phyloP scores from a whole-genome alignment of 306 rosid species.

The Albizia julibrissin region DNA sequence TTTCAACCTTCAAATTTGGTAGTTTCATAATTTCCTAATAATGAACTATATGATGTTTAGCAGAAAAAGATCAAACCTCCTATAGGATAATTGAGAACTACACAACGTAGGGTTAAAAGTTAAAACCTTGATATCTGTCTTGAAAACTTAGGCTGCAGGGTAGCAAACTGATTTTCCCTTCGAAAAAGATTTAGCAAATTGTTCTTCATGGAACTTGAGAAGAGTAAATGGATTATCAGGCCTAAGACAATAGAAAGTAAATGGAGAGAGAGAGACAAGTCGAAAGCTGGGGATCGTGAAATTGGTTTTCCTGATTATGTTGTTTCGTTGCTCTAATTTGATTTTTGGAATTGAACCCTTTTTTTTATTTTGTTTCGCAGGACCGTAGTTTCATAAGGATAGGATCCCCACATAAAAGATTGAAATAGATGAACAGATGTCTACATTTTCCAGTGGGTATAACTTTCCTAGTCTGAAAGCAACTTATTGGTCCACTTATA shows the following conservation, averaged over 20 bases:
- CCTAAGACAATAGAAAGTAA: not conserved
- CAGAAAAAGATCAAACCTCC: constrained; percentile 3
- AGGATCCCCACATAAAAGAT: not conserved
- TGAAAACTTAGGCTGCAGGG: not conserved
- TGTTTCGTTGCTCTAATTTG: not conserved
- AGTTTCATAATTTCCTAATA: not conserved
- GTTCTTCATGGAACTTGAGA: not conserved
- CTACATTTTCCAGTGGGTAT: not conserved
- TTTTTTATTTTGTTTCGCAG: not conserved
- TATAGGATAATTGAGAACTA: not conserved
- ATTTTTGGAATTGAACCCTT: not conserved
- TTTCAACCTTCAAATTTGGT: not conserved
- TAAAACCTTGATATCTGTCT: not conserved
- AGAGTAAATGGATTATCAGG: not conserved
- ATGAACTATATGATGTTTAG: not conserved
- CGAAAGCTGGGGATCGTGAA: not conserved
- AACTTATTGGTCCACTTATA: not conserved
- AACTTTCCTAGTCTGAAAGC: not conserved
- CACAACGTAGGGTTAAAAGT: not conserved
- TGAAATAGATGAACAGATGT: not conserved
- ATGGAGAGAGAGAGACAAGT: not conserved
- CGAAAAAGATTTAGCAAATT: not conserved
- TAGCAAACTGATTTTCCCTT: not conserved
- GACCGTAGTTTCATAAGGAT: not conserved
- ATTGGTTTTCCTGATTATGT: not conserved